Base-by-base conservation (phyloP, 1,284 basidiomycete genomes). In the Heterobasidion occidentale region DNA sequence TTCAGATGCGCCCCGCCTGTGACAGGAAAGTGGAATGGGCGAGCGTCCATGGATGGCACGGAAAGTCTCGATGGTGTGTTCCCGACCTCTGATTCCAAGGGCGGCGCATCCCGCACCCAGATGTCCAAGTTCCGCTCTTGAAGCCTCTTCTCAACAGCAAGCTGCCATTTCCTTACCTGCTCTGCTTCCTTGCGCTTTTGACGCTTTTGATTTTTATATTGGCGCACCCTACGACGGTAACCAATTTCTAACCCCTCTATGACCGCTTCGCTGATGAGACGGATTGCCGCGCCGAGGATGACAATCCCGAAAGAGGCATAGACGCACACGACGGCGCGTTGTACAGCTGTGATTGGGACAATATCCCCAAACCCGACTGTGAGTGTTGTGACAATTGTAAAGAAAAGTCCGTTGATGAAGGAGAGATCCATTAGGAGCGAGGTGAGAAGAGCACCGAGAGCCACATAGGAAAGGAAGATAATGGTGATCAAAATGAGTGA, bases 311-410 rank as follows among this genome's bases (percentile, higher is more conserved):
- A 69, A 0, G 75, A 73, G 33, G 78, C 73, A 59, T 86, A 88
- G 53, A 79, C 62, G 62, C 81, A 82, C 0, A 77, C 73, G 61
- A 87, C 86, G 9, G 84, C 62, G 15, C 80, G 79, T 3, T 79
- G 72, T 1, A 73, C 74, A 2, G 77, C 69, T 1, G 71, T 72
- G 7, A 56, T 56, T 0, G 88, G 86, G 4, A 74, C 68, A 49
- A 92, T 84, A 65, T 93, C 90, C 9, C 91, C 91, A 63, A 92
- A 91, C 0, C 90, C 90, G 42, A 92, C 82, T 2, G 86, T 87
- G 66, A 88, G 81, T 53, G 90, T 83, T 4, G 85, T 79, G 7
- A 84, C 82, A 33, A 88, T 74, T 5, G 84, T 83, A 65, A 88
- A 88, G 64, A 86, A 88, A 36, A 88, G 70, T 1, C 80, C 84